phyloP scores from a whole-genome alignment of 495 filamentous ascomycete species.

The Neurospora sp. region DNA sequence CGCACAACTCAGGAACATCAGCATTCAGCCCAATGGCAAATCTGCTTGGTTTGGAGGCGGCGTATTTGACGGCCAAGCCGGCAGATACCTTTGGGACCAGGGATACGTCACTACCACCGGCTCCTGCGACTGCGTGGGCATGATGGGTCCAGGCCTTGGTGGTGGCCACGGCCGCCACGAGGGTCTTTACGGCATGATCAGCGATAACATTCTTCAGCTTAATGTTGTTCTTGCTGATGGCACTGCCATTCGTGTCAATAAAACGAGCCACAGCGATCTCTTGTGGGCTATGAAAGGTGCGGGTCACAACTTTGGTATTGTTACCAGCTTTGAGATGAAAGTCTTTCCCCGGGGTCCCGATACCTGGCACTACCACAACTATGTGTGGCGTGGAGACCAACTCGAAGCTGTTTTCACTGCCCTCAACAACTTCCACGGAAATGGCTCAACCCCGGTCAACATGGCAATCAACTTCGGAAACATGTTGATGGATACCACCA shows the following conservation, averaged over 20 bases:
- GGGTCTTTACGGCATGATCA: neutral
- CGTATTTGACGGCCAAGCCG: neutral
- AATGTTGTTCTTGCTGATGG: neutral
- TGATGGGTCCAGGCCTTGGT: slow-evolving; percentile 17
- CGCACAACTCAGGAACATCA: neutral
- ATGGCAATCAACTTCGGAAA: slow-evolving; percentile 6
- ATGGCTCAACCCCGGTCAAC: slow-evolving; percentile 29
- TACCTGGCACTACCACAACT: slow-evolving; percentile 34
- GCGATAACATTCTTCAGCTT: neutral
- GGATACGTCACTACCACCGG: slow-evolving; percentile 25
- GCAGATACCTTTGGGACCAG: neutral
- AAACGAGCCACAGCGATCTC: slow-evolving; percentile 24
- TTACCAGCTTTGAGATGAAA: slow-evolving; percentile 39
- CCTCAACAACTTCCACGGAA: slow-evolving; percentile 32
- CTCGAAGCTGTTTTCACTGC: slow-evolving; percentile 40
- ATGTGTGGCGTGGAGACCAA: slow-evolving; percentile 39
- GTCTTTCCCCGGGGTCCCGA: slow-evolving; percentile 28
- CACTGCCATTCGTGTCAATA: neutral
- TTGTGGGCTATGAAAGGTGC: slow-evolving; percentile 54
- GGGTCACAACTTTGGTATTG: slow-evolving; percentile 53
- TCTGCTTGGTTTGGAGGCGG: neutral
- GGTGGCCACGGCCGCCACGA: neutral
- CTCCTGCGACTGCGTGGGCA: slow-evolving; percentile 45
- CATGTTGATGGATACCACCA: neutral
- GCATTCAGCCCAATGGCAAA: neutral